Conservation (phyloP, 768 basidiomycete species). For the Gloeopeniophorella convolvens region DNA sequence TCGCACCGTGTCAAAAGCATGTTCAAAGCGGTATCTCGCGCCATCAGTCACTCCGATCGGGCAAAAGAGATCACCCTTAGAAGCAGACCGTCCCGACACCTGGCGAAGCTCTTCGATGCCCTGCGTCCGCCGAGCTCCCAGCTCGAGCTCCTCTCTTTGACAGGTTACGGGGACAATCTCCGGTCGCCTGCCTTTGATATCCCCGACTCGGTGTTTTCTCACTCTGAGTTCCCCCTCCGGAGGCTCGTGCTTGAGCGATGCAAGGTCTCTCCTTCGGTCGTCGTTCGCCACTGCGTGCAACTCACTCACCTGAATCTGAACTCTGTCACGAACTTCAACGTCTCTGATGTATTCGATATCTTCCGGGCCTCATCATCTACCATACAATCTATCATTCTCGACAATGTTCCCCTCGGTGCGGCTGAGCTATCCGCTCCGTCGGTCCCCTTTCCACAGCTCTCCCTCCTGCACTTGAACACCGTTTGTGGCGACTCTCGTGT, state of each 20-base stretch:
- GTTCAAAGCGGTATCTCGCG: constrained; percentile 18
- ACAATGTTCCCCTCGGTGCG: constrained; percentile 12
- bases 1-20: constrained; percentile 7
- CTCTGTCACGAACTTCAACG: constrained; percentile 9
- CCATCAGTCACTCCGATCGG: constrained; percentile 17
- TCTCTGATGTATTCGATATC: constrained; percentile 9
- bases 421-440: constrained; percentile 2
- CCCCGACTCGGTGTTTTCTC: constrained; percentile 7
- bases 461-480: constrained; percentile 11
- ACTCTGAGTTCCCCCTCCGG: constrained; percentile 10
- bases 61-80: constrained; percentile 18
- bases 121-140: constrained; percentile 9
- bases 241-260: constrained; percentile 17
- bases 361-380: constrained; percentile 11
- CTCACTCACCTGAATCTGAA: constrained; percentile 19
- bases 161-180: constrained; percentile 11
- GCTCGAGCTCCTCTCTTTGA: constrained; percentile 14
- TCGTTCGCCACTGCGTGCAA: constrained; percentile 10
- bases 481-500: constrained; percentile 12
- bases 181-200: constrained; percentile 13
- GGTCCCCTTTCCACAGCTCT: constrained; percentile 10
- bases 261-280: constrained; percentile 4
- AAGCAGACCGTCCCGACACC: constrained; percentile 10
- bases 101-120: constrained; percentile 15
- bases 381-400: constrained; percentile 13